Conservation (phyloP, 208 protist species). For the Trypanosoma theileri region DNA sequence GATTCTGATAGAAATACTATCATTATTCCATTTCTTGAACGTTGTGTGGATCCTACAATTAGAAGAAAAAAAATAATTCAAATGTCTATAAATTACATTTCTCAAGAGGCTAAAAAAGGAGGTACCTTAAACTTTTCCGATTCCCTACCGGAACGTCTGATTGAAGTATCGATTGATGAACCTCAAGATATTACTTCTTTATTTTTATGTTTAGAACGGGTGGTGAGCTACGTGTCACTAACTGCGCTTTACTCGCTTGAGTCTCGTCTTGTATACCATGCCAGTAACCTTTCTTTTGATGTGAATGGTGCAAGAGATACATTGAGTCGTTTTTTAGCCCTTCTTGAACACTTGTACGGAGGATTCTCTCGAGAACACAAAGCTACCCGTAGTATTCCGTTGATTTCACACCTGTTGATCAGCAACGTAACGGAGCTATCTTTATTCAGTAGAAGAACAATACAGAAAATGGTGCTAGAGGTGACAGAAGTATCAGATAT, state of each 20-base stretch:
- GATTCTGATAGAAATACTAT: slow-evolving; percentile 33
- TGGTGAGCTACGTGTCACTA: slow-evolving; percentile 27
- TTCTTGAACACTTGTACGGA: slow-evolving; percentile 35
- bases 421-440: slow-evolving; percentile 27
- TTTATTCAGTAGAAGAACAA: slow-evolving; percentile 26
- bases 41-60: slow-evolving; percentile 27
- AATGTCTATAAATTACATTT: slow-evolving; percentile 22
- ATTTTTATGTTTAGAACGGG: slow-evolving; percentile 43
- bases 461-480: slow-evolving; percentile 17
- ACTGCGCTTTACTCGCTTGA: slow-evolving; percentile 34
- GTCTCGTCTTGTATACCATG: slow-evolving; percentile 17
- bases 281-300: slow-evolving; percentile 6
- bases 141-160: slow-evolving; percentile 30
- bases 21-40: slow-evolving; percentile 44
- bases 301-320: not conserved
- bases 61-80: not conserved
- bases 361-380: slow-evolving; percentile 40
- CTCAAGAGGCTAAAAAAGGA: slow-evolving; percentile 23
- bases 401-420: slow-evolving; percentile 45
- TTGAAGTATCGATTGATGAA: slow-evolving; percentile 24
- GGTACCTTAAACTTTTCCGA: slow-evolving; percentile 23
- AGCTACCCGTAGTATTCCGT: slow-evolving; percentile 41
- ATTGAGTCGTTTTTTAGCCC: slow-evolving; percentile 23
- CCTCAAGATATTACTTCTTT: slow-evolving; percentile 14
- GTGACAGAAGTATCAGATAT: not conserved